A percentile compares a stretch with the other conserved stretches of the same genome.
Conservation (phyloP, 2,329 filamentous ascomycete genomes). For the Bipolaris victoriae region DNA sequence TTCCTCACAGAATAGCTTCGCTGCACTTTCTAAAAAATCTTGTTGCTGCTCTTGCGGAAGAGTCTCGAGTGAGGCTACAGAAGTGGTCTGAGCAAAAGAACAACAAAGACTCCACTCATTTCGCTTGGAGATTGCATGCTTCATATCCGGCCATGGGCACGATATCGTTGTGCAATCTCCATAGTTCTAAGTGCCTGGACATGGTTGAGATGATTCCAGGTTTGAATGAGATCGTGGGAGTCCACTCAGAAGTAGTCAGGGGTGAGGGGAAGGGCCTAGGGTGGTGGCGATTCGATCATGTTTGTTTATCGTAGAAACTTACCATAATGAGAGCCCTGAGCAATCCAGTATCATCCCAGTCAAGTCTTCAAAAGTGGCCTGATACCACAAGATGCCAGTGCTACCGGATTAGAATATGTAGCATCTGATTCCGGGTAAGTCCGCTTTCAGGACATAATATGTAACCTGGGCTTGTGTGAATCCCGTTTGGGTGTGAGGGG, state of each 20-base stretch:
- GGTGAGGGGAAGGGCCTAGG: too few relatives aligned
- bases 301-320: background rate
- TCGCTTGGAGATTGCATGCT: background rate
- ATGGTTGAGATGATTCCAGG: background rate
- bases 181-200: background rate
- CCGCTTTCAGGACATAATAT: background rate
- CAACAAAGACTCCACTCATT: background rate
- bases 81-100: background rate
- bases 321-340: background rate
- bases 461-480: background rate
- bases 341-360: background rate
- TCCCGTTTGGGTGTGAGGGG: background rate
- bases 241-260: background rate
- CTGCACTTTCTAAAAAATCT: background rate
- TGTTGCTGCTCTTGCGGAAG: background rate
- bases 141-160: background rate
- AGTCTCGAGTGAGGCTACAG: background rate
- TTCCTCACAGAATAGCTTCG: background rate
- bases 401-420: background rate
- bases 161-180: background rate
- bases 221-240: background rate
- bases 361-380: background rate
- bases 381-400: background rate
- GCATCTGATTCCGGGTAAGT: background rate
- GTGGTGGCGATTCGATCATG: background rate